A percentile compares a stretch with the other conserved stretches of the same genome.
Evolutionary conservation across 495 filamentous ascomycete genomes (phyloP).

Genomic region (Beverwykella pulmonaria): DNA sequence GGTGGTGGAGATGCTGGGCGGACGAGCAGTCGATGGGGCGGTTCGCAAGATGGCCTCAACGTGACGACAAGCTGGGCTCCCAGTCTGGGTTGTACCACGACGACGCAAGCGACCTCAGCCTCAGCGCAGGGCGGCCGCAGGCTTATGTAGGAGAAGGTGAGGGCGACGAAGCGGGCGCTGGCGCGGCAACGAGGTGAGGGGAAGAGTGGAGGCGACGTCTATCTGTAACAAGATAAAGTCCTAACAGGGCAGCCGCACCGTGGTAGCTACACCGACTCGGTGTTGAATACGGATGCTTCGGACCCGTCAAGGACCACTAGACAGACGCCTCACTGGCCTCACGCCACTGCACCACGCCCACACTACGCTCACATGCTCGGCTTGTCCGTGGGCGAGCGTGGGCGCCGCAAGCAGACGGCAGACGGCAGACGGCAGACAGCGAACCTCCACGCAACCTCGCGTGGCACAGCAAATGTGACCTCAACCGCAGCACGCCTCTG

Average conservation of each 20-base stretch:
- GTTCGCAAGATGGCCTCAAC: not conserved
- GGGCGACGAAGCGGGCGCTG: not conserved
- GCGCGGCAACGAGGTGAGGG: not conserved
- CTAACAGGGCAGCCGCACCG: no score
- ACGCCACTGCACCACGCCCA: not conserved
- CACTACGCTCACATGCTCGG: not conserved
- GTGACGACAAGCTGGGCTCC: conserved; percentile 5
- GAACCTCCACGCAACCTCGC: conserved; percentile 8
- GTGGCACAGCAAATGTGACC: not conserved
- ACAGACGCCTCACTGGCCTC: not conserved
- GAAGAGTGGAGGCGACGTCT: not conserved
- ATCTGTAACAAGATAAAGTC: conserved; percentile 1
- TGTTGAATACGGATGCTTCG: not conserved
- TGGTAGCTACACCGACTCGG: not conserved
- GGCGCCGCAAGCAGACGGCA: not conserved
- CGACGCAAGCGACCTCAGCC: conserved; percentile 6
- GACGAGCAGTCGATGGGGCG: not conserved
- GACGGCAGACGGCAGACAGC: not conserved
- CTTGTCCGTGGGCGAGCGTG: not conserved
- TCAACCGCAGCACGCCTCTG: not conserved
- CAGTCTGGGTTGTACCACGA: not conserved
- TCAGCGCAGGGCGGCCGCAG: not conserved
- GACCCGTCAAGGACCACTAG: not conserved
- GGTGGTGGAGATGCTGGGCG: not conserved
- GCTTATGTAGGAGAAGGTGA: not conserved